A percentile compares a stretch with the other conserved stretches of the same genome.
Evolutionary conservation across 352 stramenopile species (phyloP).

Genomic region (Phytophthora rubi): DNA sequence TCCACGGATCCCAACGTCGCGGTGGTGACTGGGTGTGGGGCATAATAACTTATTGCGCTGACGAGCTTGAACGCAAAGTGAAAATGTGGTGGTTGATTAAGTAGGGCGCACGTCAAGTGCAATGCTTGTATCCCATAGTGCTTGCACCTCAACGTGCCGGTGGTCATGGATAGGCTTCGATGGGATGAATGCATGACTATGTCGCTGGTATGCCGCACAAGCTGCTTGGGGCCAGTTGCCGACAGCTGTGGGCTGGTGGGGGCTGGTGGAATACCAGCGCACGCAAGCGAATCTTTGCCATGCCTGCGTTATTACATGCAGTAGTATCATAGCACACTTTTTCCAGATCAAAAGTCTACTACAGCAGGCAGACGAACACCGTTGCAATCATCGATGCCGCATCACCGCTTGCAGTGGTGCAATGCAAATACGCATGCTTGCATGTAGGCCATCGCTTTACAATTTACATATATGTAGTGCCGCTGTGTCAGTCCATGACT

Average conservation of each 20-base stretch:
- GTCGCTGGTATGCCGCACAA: slow-evolving; percentile 4
- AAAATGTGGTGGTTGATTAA: background rate
- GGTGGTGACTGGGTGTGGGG: slow-evolving; percentile 9
- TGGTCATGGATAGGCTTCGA: slow-evolving; percentile 30
- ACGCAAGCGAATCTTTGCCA: background rate
- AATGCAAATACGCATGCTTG: too few species aligned
- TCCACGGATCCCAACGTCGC: slow-evolving; percentile 32
- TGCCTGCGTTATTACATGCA: background rate
- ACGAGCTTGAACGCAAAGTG: background rate
- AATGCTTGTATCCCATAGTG: background rate
- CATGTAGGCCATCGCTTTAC: too few species aligned
- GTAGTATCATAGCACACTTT: background rate
- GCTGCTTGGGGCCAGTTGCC: slow-evolving; percentile 7
- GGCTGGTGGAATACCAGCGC: background rate
- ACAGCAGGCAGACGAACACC: background rate
- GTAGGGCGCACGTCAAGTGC: slow-evolving; percentile 5
- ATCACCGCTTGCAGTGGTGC: too few species aligned
- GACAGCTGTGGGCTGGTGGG: slow-evolving; percentile 8
- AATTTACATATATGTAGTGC: too few species aligned
- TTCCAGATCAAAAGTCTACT: background rate
- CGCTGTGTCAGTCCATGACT: too few species aligned
- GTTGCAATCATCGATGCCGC: background rate
- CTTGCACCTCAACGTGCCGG: slow-evolving; percentile 10
- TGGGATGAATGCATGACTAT: slow-evolving; percentile 15
- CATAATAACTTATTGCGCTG: slow-evolving; percentile 2